Evolutionary conservation across 306 rosid species (phyloP), one percentile per base, ranked within the genome.

Genomic region (Citrullus mucosospermus): DNA sequence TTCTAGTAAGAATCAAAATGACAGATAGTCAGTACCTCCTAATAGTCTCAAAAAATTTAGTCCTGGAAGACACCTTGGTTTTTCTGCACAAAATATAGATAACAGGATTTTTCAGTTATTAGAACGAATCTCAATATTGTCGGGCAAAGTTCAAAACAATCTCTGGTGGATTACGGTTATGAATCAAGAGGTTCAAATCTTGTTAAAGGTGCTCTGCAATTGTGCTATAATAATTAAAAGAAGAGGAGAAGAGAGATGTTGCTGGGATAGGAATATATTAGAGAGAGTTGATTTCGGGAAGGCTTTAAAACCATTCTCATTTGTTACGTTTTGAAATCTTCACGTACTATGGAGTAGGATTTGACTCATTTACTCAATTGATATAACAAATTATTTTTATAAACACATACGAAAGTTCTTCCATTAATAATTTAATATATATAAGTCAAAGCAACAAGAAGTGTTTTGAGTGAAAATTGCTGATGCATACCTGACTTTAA

Each of bases 11-110:
- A 51, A 48, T 10, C 46, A 9, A 13, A 16, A 57, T 63, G 81
- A 55, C 8, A 68, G 68, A 75, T 48, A 50, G 16, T 43, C 71
- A 15, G 75, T 82, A 93, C 99, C 99, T 90, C 90, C 99, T 86
- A 95, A 82, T 83, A 92, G 80, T 81, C 83, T 91, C 63, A 91
- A 69, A 78, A 95, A 95, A 85, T 95, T 87, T 77, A 85, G 70
- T 80, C 99, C 99, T 2, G 97, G 90, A 86, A 88, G 81, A 85
- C 91, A 88, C 85, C 88, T 87, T 81, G 99, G 99, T 84, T 87
- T 95, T 39, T 50, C 97, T 91, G 88, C 86, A 56, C 7, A 2
- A 66, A 56, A 60, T 20, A 67, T 20, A 67, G 50, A 62, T 57
- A 75, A 51, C 73, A 80, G n/a, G 70, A 58, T 65, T 73, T 36